Evolutionary conservation across 495 filamentous ascomycete genomes (phyloP).

Genomic region (Lophiostoma macrostomum): DNA sequence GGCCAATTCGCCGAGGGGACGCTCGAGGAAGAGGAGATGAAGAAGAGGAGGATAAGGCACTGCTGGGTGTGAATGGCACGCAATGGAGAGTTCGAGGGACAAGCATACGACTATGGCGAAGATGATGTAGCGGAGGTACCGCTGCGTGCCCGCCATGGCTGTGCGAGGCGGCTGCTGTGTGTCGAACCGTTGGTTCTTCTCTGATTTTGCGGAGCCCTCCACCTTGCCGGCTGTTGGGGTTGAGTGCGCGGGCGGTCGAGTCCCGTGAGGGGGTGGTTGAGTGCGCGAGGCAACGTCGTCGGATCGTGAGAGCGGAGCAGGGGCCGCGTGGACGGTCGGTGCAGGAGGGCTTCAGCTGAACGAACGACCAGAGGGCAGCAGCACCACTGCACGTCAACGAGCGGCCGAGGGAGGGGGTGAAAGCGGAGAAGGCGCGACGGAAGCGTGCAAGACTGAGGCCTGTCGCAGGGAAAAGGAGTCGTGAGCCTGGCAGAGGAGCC

Average conservation of each 20-base stretch:
- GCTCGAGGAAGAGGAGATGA: conserved; percentile 68
- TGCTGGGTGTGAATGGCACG: conserved; percentile 36
- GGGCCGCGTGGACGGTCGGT: neutral
- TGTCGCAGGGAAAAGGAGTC: too few species aligned
- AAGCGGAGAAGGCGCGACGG: too few species aligned
- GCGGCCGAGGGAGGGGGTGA: too few species aligned
- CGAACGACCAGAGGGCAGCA: too few species aligned
- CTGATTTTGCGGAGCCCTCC: conserved; percentile 25
- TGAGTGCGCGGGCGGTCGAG: conserved; percentile 7
- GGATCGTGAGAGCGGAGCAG: conserved; percentile 6
- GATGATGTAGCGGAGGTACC: conserved; percentile 75
- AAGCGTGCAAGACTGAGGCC: too few species aligned
- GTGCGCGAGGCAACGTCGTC: conserved; percentile 20
- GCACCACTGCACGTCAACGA: too few species aligned
- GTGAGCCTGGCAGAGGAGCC: too few species aligned
- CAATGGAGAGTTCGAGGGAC: neutral
- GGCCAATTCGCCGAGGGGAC: conserved; percentile 24
- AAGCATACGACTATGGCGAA: conserved; percentile 77
- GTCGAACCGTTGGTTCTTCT: conserved; percentile 30
- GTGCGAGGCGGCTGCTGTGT: conserved; percentile 19
- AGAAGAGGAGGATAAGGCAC: conserved; percentile 73
- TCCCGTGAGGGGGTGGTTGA: neutral
- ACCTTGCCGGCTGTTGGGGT: conserved; percentile 30
- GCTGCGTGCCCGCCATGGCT: conserved; percentile 40
- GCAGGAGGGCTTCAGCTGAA: neutral